These are phyloP conservation scores for Phytophthora pseudosyringae DNA, from an alignment of 352 stramenopile species.

Conservation along the genomic window DNA sequence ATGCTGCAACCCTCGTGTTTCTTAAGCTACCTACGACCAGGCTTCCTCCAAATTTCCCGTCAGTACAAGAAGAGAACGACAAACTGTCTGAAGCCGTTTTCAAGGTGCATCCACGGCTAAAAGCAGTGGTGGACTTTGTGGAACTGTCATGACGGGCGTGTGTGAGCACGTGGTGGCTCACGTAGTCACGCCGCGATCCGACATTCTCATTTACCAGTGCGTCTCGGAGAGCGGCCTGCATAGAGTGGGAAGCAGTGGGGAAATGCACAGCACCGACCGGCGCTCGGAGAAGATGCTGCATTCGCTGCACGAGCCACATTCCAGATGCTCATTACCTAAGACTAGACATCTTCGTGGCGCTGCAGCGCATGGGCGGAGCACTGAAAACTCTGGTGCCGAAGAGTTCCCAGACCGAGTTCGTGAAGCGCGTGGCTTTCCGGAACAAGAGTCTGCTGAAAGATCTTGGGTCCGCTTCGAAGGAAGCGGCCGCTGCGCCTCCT, in stretches of 20 bases:
- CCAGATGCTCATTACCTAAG: conserved; percentile 47
- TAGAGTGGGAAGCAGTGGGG: neutral
- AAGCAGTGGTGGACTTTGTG: conserved; percentile 67
- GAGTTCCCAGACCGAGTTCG: conserved; percentile 54
- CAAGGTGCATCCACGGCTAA: conserved; percentile 65
- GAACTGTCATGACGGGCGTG: conserved; percentile 60
- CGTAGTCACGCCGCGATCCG: conserved; percentile 47
- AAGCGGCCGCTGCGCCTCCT: neutral
- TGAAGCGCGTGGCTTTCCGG: conserved; percentile 47
- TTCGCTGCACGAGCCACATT: conserved; percentile 36
- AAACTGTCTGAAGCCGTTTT: conserved; percentile 59
- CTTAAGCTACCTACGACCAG: conserved; percentile 6
- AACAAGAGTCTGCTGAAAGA: conserved; percentile 59
- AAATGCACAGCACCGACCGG: neutral
- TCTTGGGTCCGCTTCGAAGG: conserved; percentile 10
- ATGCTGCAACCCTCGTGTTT: neutral
- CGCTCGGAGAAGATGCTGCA: conserved; percentile 11
- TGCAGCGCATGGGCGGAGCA: conserved; percentile 37
- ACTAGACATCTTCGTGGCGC: conserved; percentile 35
- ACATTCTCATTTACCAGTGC: conserved; percentile 52
- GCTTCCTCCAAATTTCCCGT: neutral
- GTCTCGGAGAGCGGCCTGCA: conserved; percentile 33
- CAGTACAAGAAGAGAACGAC: conserved; percentile 36
- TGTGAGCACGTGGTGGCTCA: conserved; percentile 62
- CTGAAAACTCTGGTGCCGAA: conserved; percentile 48